Base-by-base conservation (phyloP, 1,139 yeast species). In the Protomyces arabidopsidicola region DNA sequence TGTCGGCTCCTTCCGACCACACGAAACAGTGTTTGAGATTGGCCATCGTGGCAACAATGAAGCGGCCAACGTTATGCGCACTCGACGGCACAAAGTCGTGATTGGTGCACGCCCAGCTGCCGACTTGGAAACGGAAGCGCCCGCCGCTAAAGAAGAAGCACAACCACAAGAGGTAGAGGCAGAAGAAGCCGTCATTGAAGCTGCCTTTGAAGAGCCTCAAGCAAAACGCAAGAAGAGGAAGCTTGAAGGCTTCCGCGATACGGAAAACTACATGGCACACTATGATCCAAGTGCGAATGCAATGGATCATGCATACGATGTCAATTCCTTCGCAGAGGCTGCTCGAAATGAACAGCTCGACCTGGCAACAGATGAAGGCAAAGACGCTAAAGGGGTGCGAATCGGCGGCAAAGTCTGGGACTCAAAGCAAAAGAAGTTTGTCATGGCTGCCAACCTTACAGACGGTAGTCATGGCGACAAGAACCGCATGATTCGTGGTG, bases 21-120 rank as follows among this genome's bases (percentile, higher is more conserved):
- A 88, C 71, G 98, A 93, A 73, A 95, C 98, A 0, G 97, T 95
- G 8, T 95, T 95, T 74, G 99, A 95, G 74, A 87, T 90, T 18
- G 66, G 69, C 75, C 73, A 76, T 55, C 77, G 68, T 16, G 71
- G 71, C 10, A 79, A 78, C 63, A 88, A 88, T 68, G 85, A 84
- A 68, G 77, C 90, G 72, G 88, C 89, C 45, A 86, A 86, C 62
- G 80, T 93, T 71, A 93, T 95, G 98, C 81, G 86, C 69, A 84
- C 84, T 67, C 81, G 98, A 78, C 82, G 98, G 74, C 80, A 80
- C 68, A 97, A 91, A 73, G 80, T 95, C 66, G 97, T 96, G 0
- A 95, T 56, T 27, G 58, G 53, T 22, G 56, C 51, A 6, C 27
- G n/a, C 20, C 54, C 64, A 35, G 35, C 60, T 9, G 36, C 45